Conservation (phyloP, 1,284 basidiomycete species). For the Marasmius tenuissimus region DNA sequence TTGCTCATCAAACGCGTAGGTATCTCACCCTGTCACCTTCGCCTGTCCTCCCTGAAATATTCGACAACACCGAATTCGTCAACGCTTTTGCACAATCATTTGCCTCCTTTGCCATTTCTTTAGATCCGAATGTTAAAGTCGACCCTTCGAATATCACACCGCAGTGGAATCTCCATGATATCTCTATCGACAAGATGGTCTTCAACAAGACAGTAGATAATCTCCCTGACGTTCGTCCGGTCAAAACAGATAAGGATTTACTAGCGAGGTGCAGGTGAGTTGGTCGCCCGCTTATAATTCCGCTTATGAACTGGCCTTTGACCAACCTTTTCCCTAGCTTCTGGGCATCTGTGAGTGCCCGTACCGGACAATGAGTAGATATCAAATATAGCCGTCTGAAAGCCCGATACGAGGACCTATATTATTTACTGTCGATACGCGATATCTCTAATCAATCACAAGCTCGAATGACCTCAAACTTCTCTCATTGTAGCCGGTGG, state of each 20-base stretch:
- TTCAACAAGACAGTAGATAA: conserved; percentile 18
- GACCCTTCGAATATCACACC: conserved; percentile 22
- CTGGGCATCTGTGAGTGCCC: conserved; percentile 8
- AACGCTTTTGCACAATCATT: conserved; percentile 23
- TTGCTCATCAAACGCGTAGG: neutral
- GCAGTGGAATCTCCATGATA: conserved; percentile 13
- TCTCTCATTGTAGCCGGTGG: too few relatives aligned
- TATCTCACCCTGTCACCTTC: neutral
- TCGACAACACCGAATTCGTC: conserved; percentile 23
- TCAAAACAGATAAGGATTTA: neutral
- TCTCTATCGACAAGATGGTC: conserved; percentile 15
- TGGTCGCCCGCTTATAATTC: too few relatives aligned
- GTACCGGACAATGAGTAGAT: conserved; percentile 8
- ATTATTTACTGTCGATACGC: too few relatives aligned
- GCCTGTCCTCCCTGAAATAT: neutral
- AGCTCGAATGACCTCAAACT: too few relatives aligned
- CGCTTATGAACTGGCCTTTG: neutral
- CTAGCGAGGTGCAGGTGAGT: conserved; percentile 15
- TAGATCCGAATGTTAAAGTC: conserved; percentile 23
- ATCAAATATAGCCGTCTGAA: neutral
- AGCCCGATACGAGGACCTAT: too few relatives aligned
- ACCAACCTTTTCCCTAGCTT: neutral
- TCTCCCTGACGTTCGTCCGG: neutral
- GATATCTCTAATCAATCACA: too few relatives aligned
- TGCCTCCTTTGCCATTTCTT: conserved; percentile 18